Percentiles rank a stretch among this genome's conserved stretches.
Conservation (phyloP, 371 early-diverging fungal genomes). For the Quaeritorhiza haematococci region DNA sequence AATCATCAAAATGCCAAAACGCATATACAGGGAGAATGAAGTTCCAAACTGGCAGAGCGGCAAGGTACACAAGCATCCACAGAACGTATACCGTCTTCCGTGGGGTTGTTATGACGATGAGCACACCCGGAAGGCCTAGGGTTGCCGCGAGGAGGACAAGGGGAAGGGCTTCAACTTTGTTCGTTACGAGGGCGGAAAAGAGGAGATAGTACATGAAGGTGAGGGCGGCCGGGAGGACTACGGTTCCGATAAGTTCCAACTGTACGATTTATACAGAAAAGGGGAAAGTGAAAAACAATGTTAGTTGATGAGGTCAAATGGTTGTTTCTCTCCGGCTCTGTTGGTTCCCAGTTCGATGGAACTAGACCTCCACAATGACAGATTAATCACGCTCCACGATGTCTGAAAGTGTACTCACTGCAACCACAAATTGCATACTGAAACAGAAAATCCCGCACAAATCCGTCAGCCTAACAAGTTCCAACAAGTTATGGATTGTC, state of each 20-base stretch:
- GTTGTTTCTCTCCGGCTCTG: no score
- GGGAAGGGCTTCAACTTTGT: slow-evolving; percentile 6
- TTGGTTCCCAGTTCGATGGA: no score
- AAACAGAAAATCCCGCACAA: slow-evolving; percentile 97
- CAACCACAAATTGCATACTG: slow-evolving; percentile 97
- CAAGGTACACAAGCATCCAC: slow-evolving; percentile 92
- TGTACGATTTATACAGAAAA: no score
- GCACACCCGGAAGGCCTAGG: slow-evolving; percentile 36
- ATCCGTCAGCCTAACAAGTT: slow-evolving; percentile 83
- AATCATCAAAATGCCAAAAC: slow-evolving; percentile 99
- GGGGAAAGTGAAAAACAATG: neutral
- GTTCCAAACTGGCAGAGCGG: slow-evolving; percentile 93
- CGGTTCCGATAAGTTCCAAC: slow-evolving; percentile 95
- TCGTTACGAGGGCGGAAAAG: slow-evolving; percentile 15
- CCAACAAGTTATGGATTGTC: slow-evolving; percentile 94
- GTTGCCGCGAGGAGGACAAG: slow-evolving; percentile 25
- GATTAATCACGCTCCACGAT: no score
- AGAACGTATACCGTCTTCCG: slow-evolving; percentile 82
- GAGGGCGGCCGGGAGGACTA: slow-evolving; percentile 93
- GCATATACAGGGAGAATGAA: slow-evolving; percentile 94
- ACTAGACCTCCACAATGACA: no score
- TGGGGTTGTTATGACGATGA: slow-evolving; percentile 78
- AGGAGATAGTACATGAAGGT: slow-evolving; percentile 44
- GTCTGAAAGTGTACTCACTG: slow-evolving; percentile 55
- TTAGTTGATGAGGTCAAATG: no score